Percentiles rank a stretch among this genome's conserved stretches.
Evolutionary conservation across 2,329 filamentous ascomycete species (phyloP).

Genomic region (Chrysoporthe puriensis): DNA sequence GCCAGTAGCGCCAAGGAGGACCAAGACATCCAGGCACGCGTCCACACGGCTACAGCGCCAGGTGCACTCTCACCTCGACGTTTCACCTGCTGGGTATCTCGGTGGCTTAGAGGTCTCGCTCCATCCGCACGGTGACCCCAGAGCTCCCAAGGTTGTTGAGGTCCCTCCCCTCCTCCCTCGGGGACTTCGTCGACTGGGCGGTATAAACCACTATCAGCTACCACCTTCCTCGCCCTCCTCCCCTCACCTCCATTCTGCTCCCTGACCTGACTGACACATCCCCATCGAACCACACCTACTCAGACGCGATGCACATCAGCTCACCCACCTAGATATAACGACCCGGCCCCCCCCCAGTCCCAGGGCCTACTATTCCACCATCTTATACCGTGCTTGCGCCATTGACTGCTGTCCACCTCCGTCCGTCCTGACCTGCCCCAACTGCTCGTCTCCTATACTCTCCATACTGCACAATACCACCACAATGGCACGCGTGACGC

Average conservation of each 20-base stretch:
- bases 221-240: constrained; percentile 15
- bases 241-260: constrained; percentile 14
- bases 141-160: background rate
- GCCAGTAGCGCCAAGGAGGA: background rate
- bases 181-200: background rate
- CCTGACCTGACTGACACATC: constrained; percentile 2
- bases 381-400: constrained; percentile 2
- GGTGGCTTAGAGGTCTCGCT: background rate
- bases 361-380: constrained; percentile 11
- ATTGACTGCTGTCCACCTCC: background rate
- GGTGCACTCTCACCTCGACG: no score
- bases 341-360: background rate
- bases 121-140: constrained; percentile 6
- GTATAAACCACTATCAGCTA: constrained; percentile 2
- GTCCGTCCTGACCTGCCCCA: background rate
- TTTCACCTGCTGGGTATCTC: background rate
- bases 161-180: background rate
- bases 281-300: constrained; percentile 16
- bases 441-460: no score
- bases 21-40: background rate
- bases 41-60: background rate
- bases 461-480: constrained; percentile 6
- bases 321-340: constrained; percentile 15
- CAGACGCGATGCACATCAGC: constrained; percentile 7
- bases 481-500: constrained; percentile 54